These are phyloP conservation scores for Bacidia gigantensis DNA, from an alignment of 495 filamentous ascomycete species.

Conservation along the genomic window DNA sequence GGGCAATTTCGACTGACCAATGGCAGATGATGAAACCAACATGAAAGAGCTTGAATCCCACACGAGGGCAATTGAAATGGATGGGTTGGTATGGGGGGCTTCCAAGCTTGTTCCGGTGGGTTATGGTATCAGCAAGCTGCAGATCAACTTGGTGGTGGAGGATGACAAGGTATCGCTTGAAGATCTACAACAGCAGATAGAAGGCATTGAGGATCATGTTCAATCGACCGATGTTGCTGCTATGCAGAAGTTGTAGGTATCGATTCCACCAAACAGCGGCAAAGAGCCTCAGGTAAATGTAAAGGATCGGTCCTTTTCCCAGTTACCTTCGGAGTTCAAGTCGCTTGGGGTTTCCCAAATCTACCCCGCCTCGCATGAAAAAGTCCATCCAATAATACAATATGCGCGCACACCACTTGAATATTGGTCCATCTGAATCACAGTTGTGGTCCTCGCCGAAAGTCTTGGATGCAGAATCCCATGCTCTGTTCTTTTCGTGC, in stretches of 20 bases:
- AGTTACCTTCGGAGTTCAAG: too few species aligned
- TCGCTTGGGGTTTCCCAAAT: too few species aligned
- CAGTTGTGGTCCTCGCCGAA: too few species aligned
- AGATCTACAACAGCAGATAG: constrained; percentile 78
- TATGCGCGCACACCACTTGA: too few species aligned
- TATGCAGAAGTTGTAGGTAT: constrained; percentile 4
- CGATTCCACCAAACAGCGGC: not conserved
- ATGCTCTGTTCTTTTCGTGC: too few species aligned
- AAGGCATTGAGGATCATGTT: constrained; percentile 87
- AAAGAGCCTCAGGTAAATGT: not conserved
- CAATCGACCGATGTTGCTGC: constrained; percentile 75
- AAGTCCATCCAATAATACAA: too few species aligned
- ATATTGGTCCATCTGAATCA: too few species aligned
- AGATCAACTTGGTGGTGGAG: constrained; percentile 95
- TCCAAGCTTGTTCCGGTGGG: constrained; percentile 79
- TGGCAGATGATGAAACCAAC: constrained; percentile 79
- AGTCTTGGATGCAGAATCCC: too few species aligned
- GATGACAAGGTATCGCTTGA: constrained; percentile 87
- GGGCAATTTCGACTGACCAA: not conserved
- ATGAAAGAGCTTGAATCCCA: constrained; percentile 67
- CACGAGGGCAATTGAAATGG: constrained; percentile 77
- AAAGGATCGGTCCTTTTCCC: too few species aligned
- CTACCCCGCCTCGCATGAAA: too few species aligned
- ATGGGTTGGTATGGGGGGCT: constrained; percentile 92
- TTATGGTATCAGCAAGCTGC: constrained; percentile 99